phyloP scores from a whole-genome alignment of 208 protist genomes.

The Crithidia thermophila region DNA sequence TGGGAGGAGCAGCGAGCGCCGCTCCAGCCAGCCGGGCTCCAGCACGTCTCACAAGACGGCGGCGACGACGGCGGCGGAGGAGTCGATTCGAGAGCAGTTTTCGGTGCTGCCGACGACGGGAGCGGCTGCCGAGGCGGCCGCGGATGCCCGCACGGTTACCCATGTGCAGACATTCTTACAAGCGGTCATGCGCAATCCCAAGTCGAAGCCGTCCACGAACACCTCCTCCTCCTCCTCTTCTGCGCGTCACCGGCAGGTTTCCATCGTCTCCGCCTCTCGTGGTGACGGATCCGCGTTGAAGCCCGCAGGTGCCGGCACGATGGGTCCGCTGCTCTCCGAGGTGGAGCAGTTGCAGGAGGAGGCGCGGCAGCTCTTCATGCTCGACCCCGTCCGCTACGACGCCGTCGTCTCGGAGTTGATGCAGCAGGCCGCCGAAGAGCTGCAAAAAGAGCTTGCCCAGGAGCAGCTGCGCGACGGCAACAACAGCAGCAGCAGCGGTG shows the following conservation, averaged over 20 bases:
- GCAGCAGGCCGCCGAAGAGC: constrained; percentile 26
- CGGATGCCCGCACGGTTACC: constrained; percentile 24
- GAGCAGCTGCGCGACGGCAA: neutral
- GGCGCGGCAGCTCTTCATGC: constrained; percentile 71
- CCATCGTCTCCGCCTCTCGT: too few species aligned
- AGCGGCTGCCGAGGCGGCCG: constrained; percentile 27
- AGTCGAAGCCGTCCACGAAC: neutral
- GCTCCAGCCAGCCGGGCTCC: neutral
- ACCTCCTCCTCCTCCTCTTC: too few species aligned
- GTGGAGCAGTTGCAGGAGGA: constrained; percentile 67
- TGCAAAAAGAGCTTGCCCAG: constrained; percentile 8
- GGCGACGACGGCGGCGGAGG: neutral
- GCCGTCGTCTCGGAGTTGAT: constrained; percentile 83
- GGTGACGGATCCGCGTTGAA: too few species aligned
- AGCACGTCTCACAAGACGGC: neutral
- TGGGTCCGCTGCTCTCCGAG: constrained; percentile 34
- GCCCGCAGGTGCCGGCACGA: neutral
- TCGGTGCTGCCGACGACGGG: constrained; percentile 37
- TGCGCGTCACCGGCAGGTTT: too few species aligned
- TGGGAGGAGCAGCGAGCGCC: too few species aligned
- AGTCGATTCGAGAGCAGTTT: neutral
- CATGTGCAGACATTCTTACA: constrained; percentile 33
- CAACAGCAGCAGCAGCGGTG: neutral
- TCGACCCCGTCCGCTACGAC: constrained; percentile 81
- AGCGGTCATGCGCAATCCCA: constrained; percentile 5